Evolutionary conservation across 1,284 basidiomycete species (phyloP).

Genomic region (Meripilus lineatus): DNA sequence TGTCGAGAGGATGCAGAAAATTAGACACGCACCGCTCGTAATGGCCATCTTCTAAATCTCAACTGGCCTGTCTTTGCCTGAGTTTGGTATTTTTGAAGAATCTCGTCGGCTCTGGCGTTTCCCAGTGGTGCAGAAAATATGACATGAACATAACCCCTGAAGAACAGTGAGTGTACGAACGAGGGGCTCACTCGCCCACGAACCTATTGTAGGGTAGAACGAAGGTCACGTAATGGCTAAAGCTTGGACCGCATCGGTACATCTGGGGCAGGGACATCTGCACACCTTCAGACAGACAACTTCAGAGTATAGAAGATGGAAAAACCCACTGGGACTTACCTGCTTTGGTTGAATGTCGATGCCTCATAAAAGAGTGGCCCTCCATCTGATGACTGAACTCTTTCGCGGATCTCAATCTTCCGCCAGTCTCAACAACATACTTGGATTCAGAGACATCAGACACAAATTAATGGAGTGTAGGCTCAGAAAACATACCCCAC

Average conservation of each 20-base stretch:
- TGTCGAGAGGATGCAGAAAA: background rate
- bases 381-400: constrained; percentile 10
- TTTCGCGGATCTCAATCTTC: constrained; percentile 3
- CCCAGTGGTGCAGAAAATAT: constrained; percentile 39
- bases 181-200: constrained; percentile 43
- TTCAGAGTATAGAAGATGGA: no score
- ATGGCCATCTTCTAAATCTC: constrained; percentile 62
- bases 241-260: constrained; percentile 6
- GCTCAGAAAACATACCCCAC: constrained; percentile 33
- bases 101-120: constrained; percentile 43
- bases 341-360: constrained; percentile 47
- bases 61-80: constrained; percentile 52
- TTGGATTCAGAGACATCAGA: background rate
- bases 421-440: constrained; percentile 17
- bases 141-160: constrained; percentile 60
- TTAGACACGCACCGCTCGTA: constrained; percentile 46
- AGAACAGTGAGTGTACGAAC: constrained; percentile 30
- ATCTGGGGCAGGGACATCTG: background rate
- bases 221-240: constrained; percentile 17
- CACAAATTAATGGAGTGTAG: constrained; percentile 32
- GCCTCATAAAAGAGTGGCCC: constrained; percentile 2
- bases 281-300: no score
- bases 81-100: constrained; percentile 60
- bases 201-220: constrained; percentile 45
- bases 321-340: constrained; percentile 1